Evolutionary conservation across 495 filamentous ascomycete genomes (phyloP).

Genomic region (Penicillium bialowiezense): DNA sequence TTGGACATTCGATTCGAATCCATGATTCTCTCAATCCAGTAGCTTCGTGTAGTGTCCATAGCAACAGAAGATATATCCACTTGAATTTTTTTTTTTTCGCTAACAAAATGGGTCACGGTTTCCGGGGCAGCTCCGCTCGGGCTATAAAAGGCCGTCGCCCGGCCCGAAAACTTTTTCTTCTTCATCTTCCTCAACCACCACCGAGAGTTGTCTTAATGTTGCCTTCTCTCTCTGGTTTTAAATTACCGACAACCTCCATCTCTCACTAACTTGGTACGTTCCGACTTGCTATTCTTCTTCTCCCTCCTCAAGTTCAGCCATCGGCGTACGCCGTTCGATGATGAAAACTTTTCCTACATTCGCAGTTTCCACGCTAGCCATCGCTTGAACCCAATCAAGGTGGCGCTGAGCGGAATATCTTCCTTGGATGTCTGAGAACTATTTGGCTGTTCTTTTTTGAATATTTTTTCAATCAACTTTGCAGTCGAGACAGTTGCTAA

Average conservation of each 20-base stretch:
- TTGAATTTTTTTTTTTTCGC: conserved; percentile 14
- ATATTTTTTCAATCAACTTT: conserved; percentile 6
- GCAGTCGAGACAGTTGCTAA: conserved; percentile 19
- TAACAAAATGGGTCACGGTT: conserved; percentile 32
- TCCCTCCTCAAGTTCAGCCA: conserved; percentile 11
- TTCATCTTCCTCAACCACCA: conserved; percentile 18
- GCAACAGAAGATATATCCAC: too few relatives aligned
- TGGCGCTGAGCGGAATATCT: conserved; percentile 46
- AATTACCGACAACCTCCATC: conserved; percentile 3
- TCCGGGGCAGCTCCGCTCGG: conserved; percentile 33
- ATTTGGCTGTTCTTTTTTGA: conserved; percentile 23
- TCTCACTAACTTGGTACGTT: conserved; percentile 25
- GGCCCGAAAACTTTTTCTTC: conserved; percentile 28
- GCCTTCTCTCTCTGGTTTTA: not conserved
- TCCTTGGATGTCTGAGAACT: conserved; percentile 54
- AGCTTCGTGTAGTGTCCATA: too few relatives aligned
- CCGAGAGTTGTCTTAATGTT: conserved; percentile 12
- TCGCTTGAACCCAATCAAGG: conserved; percentile 48
- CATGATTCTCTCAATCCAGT: too few relatives aligned
- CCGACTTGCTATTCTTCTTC: conserved; percentile 5
- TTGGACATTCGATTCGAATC: too few relatives aligned
- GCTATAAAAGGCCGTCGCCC: conserved; percentile 33
- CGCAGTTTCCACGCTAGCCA: conserved; percentile 55
- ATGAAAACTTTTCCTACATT: conserved; percentile 54
- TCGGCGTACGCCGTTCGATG: conserved; percentile 33